A percentile compares a stretch with the other conserved stretches of the same genome.
These are phyloP conservation scores for Hanseniaspora lachancei DNA, from an alignment of 805 yeast species.

Conservation along the genomic window DNA sequence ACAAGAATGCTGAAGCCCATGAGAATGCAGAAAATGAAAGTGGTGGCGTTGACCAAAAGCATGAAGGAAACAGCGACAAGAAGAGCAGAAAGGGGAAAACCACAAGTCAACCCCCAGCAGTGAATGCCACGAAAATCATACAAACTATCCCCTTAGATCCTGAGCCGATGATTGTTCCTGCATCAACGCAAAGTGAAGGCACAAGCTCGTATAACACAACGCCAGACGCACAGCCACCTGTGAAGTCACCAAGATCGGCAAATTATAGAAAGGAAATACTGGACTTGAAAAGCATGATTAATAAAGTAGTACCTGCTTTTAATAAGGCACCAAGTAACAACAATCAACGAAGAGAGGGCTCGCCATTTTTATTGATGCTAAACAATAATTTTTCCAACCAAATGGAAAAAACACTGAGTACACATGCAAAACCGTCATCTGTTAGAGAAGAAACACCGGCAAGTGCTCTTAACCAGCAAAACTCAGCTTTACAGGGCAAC, in stretches of 20 bases:
- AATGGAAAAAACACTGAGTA: background rate
- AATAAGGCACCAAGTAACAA: background rate
- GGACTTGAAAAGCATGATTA: conserved; percentile 6
- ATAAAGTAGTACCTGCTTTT: background rate
- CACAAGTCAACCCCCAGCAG: conserved; percentile 19
- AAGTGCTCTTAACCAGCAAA: conserved; percentile 12
- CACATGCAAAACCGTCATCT: conserved; percentile 1
- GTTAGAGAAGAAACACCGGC: conserved; percentile 4
- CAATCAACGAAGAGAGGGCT: background rate
- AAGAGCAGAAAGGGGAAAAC: background rate
- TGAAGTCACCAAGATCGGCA: conserved; percentile 2
- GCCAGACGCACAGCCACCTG: conserved; percentile 2
- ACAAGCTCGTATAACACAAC: conserved; percentile 17
- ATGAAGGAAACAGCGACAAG: conserved; percentile 13
- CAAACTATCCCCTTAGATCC: conserved; percentile 75
- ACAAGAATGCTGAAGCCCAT: conserved; percentile 17
- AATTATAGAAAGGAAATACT: background rate
- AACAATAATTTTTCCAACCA: background rate
- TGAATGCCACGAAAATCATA: conserved; percentile 61
- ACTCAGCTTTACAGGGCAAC: background rate
- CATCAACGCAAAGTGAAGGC: conserved; percentile 17
- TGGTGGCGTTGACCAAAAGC: conserved; percentile 20
- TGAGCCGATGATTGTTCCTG: conserved; percentile 43
- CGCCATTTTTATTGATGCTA: conserved; percentile 3
- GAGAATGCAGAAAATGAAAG: conserved; percentile 28